phyloP scores from a whole-genome alignment of 2,329 filamentous ascomycete species.

The Dactylellina cionopaga region DNA sequence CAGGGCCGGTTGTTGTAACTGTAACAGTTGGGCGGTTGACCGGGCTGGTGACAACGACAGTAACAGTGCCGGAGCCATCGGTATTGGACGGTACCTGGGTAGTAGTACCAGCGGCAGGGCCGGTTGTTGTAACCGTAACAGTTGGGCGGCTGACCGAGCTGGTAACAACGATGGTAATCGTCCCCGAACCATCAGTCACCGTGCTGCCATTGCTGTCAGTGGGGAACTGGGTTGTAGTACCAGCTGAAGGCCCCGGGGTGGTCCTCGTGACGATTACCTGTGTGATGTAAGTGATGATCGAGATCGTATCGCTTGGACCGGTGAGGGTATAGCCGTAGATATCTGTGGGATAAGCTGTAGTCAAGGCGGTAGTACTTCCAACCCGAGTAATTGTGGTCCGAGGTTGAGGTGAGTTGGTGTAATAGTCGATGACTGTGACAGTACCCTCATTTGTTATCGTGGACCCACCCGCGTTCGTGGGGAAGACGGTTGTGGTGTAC shows the following conservation, averaged over 20 bases:
- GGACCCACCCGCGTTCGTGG: neutral
- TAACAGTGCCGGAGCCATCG: neutral
- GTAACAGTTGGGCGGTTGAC: neutral
- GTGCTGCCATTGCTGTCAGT: neutral
- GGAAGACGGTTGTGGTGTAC: neutral
- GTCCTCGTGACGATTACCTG: neutral
- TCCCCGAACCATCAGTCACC: neutral
- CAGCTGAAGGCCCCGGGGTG: neutral
- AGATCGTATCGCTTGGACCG: neutral
- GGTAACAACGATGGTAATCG: neutral
- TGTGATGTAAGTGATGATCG: neutral
- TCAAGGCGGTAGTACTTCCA: neutral
- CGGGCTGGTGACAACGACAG: neutral
- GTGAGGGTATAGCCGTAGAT: neutral
- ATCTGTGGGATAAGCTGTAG: neutral
- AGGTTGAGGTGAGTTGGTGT: neutral
- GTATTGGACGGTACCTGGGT: constrained; percentile 2
- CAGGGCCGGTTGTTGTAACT: neutral
- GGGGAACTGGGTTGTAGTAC: neutral
- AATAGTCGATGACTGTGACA: neutral
- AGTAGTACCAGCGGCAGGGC: neutral
- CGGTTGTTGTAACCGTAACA: neutral
- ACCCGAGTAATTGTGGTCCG: neutral
- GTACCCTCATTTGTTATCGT: neutral
- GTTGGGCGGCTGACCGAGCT: neutral